Base-by-base conservation (phyloP, 2,329 filamentous ascomycete species). In the Epichloe coenophiala region DNA sequence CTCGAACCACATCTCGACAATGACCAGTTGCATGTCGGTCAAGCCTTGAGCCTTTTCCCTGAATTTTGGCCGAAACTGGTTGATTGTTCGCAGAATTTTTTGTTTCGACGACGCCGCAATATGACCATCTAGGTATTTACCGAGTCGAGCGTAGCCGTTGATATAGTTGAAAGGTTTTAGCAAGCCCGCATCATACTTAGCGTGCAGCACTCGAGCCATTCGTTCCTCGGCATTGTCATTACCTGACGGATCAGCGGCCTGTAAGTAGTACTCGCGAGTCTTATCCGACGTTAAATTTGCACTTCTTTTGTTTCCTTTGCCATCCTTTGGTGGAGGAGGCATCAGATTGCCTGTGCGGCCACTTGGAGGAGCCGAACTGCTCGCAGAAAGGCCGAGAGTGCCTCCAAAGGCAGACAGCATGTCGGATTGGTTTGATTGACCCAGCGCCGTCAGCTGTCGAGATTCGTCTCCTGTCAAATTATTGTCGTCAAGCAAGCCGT, bases 1-100 rank as follows among this genome's bases (percentile, higher is more conserved):
- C 67, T 98, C 93, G 63, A 98, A 97, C 91, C 93, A 97, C 88
- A 97, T 96, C 69, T 98, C 93, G 11, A 97, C 91, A 53, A 90
- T 81, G 31, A 97, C 84, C 27, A 98, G 79, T 67, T 98, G 88
- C 65, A 96, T 86, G 67, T 98, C 93, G 2, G 88, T 96, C 62
- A 97, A 73, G 36, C 77, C 83, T 57, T 97, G 89, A 64, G 95
- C 91, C 69, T 94, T 89, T 67, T 97, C 91, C 55, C 93, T 80
- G 62, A 98, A 98, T 63, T 95, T 95, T 15, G 93, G 93, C 44
- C 93, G 78, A 68, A 98, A 98, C 51, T 87, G 84, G 66, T 95
- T 88, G 42, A 98, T 77, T 62, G 95, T 91, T 53, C 88, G 82
- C 43, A 95, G 71, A 55, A 98, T 96, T 70, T 94, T 93, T 60